Evolutionary conservation across 495 filamentous ascomycete genomes (phyloP).

Genomic region (Xylaria telfairii): DNA sequence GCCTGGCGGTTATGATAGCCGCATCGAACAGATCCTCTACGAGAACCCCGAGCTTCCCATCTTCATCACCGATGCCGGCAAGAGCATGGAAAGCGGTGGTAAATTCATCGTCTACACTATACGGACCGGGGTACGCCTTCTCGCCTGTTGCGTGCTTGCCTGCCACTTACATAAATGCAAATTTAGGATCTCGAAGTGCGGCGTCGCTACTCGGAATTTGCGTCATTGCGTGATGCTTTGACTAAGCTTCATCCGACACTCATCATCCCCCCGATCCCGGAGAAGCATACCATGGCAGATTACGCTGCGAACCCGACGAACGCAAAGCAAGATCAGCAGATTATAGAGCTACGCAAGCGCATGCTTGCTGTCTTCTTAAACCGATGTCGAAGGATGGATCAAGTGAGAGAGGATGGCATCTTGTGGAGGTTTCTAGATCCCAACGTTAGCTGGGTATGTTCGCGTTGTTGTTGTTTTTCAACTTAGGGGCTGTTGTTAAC

Average conservation of each 20-base stretch:
- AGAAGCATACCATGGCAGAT: slow-evolving; percentile 98
- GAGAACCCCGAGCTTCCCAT: slow-evolving; percentile 91
- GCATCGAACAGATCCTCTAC: slow-evolving; percentile 94
- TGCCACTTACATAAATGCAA: slow-evolving; percentile 29
- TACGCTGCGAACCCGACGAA: slow-evolving; percentile 97
- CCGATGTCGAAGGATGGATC: slow-evolving; percentile 88
- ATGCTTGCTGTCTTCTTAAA: slow-evolving; percentile 97
- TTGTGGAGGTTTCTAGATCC: slow-evolving; percentile 98
- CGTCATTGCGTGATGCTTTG: slow-evolving; percentile 86
- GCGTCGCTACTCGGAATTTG: slow-evolving; percentile 94
- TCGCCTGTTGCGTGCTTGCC: not conserved
- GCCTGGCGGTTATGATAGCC: slow-evolving; percentile 87
- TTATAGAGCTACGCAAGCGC: slow-evolving; percentile 93
- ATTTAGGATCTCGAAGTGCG: slow-evolving; percentile 90
- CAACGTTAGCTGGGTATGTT: slow-evolving; percentile 94
- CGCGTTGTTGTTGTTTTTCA: not conserved
- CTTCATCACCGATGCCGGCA: slow-evolving; percentile 89
- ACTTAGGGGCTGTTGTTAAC: slow-evolving; percentile 39
- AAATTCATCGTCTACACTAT: slow-evolving; percentile 96
- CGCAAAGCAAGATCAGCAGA: slow-evolving; percentile 94
- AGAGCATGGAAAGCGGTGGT: slow-evolving; percentile 89
- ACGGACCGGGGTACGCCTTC: slow-evolving; percentile 77
- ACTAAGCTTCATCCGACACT: slow-evolving; percentile 91
- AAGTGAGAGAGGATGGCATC: slow-evolving; percentile 90
- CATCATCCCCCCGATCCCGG: slow-evolving; percentile 94